Evolutionary conservation across 768 basidiomycete genomes (phyloP).

Genomic region (Kwoniella bestiolae): DNA sequence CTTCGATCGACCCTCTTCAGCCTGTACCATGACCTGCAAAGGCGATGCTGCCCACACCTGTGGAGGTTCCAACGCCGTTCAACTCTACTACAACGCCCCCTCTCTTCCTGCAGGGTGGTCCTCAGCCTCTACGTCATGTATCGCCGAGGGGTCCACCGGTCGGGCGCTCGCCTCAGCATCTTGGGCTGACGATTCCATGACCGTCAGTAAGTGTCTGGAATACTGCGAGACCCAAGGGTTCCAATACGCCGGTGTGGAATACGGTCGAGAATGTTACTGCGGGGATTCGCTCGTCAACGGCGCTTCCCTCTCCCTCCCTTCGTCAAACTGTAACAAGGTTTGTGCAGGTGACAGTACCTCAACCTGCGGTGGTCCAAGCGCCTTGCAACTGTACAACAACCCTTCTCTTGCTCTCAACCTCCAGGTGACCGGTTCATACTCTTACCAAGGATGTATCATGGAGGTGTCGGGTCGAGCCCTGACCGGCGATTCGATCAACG

Average conservation of each 20-base stretch:
- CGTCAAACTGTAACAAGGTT: conserved; percentile 21
- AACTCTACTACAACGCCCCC: conserved; percentile 28
- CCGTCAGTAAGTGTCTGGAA: conserved; percentile 17
- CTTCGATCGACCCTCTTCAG: conserved; percentile 9
- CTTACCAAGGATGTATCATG: conserved; percentile 30
- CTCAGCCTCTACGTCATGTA: conserved; percentile 23
- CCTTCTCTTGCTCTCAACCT: conserved; percentile 20
- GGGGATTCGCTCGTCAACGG: conserved; percentile 32
- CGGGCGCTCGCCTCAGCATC: conserved; percentile 21
- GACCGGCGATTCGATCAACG: conserved; percentile 25
- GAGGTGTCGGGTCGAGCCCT: conserved; percentile 43
- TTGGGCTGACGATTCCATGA: conserved; percentile 21
- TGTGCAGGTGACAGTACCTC: conserved; percentile 22
- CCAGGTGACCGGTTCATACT: conserved; percentile 18
- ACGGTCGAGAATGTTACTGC: conserved; percentile 37
- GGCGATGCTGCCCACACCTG: conserved; percentile 18
- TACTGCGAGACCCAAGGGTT: conserved; percentile 24
- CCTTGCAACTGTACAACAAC: conserved; percentile 31
- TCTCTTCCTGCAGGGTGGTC: conserved; percentile 18
- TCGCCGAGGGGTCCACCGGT: conserved; percentile 28
- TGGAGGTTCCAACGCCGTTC: conserved; percentile 25
- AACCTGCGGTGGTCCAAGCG: conserved; percentile 27
- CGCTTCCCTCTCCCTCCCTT: conserved; percentile 27
- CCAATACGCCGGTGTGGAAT: conserved; percentile 31
- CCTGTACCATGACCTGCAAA: conserved; percentile 24